Percentiles rank a stretch among this genome's conserved stretches.
Conservation (phyloP, 306 rosid genomes). For the Prunus kanzakura region DNA sequence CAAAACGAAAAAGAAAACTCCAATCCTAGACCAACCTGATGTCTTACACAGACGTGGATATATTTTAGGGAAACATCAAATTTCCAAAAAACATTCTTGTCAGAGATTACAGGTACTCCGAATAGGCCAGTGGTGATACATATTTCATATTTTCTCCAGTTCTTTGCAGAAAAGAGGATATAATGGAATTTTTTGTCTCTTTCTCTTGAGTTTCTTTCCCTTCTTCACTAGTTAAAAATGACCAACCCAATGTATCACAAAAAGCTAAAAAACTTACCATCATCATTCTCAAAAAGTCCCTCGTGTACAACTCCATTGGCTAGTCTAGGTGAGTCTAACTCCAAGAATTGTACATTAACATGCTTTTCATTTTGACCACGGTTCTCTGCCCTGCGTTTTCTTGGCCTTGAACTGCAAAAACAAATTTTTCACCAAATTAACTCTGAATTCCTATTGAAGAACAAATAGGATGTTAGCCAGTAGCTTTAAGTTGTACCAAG, state of each 20-base stretch:
- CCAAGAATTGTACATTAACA: constrained; percentile 69
- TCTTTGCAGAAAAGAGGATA: not conserved
- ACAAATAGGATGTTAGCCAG: constrained; percentile 24
- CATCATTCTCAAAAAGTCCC: constrained; percentile 46
- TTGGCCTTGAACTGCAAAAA: constrained; percentile 70
- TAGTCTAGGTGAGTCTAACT: constrained; percentile 60
- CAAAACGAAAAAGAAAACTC: not conserved
- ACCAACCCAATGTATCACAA: not conserved
- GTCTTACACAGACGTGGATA: not conserved
- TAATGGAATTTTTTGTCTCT: not conserved
- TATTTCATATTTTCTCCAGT: not conserved
- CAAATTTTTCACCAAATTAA: constrained; percentile 24
- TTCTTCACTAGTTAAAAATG: constrained; percentile 1
- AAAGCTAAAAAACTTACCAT: constrained; percentile 37
- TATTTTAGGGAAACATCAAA: not conserved
- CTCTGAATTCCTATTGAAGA: constrained; percentile 19
- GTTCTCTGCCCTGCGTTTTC: constrained; percentile 36
- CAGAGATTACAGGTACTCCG: not conserved
- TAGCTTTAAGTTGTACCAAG: constrained; percentile 39
- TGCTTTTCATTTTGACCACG: constrained; percentile 46
- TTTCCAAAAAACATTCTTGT: not conserved
- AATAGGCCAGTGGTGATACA: not conserved
- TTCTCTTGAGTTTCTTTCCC: not conserved
- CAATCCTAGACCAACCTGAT: not conserved
- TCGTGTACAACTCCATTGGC: constrained; percentile 45